Evolutionary conservation across 352 stramenopile species (phyloP).

Genomic region (Phytophthora aleatoria): DNA sequence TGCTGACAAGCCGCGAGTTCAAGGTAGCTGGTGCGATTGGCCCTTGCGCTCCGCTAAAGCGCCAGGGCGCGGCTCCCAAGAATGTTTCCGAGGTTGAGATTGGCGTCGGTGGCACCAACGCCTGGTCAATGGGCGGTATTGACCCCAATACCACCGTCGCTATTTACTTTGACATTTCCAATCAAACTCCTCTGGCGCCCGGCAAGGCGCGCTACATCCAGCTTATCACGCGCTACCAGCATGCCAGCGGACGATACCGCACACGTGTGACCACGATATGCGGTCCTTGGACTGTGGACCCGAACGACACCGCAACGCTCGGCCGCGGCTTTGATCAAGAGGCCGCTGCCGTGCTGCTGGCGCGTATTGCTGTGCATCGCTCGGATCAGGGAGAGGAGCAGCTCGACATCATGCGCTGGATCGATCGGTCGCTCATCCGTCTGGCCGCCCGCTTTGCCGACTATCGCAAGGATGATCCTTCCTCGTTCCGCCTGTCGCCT

Average conservation of each 20-base stretch:
- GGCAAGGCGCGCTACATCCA: conserved; percentile 97
- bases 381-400: conserved; percentile 88
- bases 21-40: conserved; percentile 99
- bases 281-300: conserved; percentile 94
- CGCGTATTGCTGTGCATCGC: conserved; percentile 88
- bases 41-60: conserved; percentile 96
- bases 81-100: conserved; percentile 98
- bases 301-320: conserved; percentile 93
- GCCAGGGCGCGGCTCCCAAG: conserved; percentile 87
- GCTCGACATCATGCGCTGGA: conserved; percentile 90
- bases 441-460: conserved; percentile 99
- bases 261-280: conserved; percentile 98
- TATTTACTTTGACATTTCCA: conserved; percentile 99
- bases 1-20: conserved; percentile 98
- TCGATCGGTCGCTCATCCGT: conserved; percentile 97
- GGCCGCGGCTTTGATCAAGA: conserved; percentile 98
- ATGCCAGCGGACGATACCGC: conserved; percentile 94
- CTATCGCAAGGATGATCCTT: conserved; percentile 98
- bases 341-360: conserved; percentile 96
- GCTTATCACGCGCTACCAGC: conserved; percentile 99
- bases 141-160: conserved; percentile 98
- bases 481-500: conserved; percentile 94
- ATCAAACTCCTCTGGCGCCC: conserved; percentile 69
- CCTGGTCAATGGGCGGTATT: conserved; percentile 97
- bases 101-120: conserved; percentile 89